These are phyloP conservation scores for Capronia americana DNA, from an alignment of 2,329 filamentous ascomycete genomes.

Conservation along the genomic window DNA sequence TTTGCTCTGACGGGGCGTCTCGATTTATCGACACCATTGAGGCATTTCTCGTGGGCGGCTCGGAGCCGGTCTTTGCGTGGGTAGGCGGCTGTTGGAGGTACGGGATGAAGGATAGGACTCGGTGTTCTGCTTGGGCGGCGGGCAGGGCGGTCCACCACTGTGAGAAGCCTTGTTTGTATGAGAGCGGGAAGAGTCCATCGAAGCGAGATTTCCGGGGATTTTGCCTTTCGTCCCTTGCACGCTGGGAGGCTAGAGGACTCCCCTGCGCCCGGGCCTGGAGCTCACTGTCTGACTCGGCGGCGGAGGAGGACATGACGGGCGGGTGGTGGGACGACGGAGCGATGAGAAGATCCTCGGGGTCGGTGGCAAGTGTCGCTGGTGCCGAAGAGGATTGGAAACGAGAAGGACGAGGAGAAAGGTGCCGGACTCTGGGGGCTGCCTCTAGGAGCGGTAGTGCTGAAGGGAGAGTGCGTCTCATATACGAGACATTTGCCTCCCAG, in stretches of 20 bases:
- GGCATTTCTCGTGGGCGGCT: conserved; percentile 52
- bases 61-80: conserved; percentile 68
- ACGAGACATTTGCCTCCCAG: conserved; percentile 20
- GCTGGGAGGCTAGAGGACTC: conserved; percentile 57
- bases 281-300: conserved; percentile 43
- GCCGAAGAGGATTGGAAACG: conserved; percentile 29
- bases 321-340: conserved; percentile 33
- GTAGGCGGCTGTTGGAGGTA: conserved; percentile 75
- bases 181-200: conserved; percentile 74
- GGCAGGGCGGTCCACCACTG: conserved; percentile 96
- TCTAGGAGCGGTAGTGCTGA: conserved; percentile 29
- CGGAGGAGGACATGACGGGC: conserved; percentile 39
- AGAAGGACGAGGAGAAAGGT: conserved; percentile 6
- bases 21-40: conserved; percentile 47
- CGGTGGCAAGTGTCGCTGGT: conserved; percentile 10
- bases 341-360: conserved; percentile 25
- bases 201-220: conserved; percentile 41
- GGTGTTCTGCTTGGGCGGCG: conserved; percentile 82
- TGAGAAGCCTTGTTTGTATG: conserved; percentile 87
- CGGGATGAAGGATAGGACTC: conserved; percentile 84
- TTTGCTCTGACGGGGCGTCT: conserved; percentile 46
- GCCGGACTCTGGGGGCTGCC: conserved; percentile 26
- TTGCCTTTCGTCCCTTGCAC: conserved; percentile 45
- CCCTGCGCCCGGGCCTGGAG: conserved; percentile 48
- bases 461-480: conserved; percentile 30